Evolutionary conservation across 2,329 filamentous ascomycete species (phyloP), one percentile per base, ranked within the genome.

Genomic region (Aureobasidium musti): DNA sequence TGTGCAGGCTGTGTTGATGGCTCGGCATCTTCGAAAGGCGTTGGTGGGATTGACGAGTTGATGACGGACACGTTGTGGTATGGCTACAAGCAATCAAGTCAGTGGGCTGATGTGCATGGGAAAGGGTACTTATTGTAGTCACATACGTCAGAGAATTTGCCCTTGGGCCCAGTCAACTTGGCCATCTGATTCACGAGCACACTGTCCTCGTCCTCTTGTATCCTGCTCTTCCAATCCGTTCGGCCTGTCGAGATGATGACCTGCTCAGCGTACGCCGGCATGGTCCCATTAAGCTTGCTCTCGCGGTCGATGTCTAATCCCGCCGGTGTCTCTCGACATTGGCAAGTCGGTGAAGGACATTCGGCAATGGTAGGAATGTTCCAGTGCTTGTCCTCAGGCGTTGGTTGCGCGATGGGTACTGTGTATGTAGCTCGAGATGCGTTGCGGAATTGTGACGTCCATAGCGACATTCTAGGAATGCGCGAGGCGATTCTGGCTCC

Each of bases 221-320:
- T 96, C 67, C 86, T 86, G 73, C 90, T 93, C 33, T 83, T 82
- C 93, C 93, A 97, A 78, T 96, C 91, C 35, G 83, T 79, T 68
- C 87, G 86, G 5, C 91, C 92, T 0, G 92, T 96, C 69, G 90
- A 93, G 17, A 97, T 83, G 11, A 98, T 78, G 3, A 97, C 85
- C 72, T 97, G 92, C 77, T 96, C 89, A 1, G 87, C 83, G 75
- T 97, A 96, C 1, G 84, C 81, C 1, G 89, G 83, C 79, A 97
- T 93, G 6, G 90, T 89, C 14, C 91, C 91, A 74, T 90, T 89
- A 50, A 97, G 80, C 21, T 84, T 82, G 45, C 85, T 85, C 68
- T 86, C 83, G 72, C 84, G 83, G 74, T 97, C 92, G 63, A 97
- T 93, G 26, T 88, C 86, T 19, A 96, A 82, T 3, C 86, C 88